These are phyloP conservation scores for Stramenopiles sp. DNA, from an alignment of 352 stramenopile genomes.

Conservation along the genomic window DNA sequence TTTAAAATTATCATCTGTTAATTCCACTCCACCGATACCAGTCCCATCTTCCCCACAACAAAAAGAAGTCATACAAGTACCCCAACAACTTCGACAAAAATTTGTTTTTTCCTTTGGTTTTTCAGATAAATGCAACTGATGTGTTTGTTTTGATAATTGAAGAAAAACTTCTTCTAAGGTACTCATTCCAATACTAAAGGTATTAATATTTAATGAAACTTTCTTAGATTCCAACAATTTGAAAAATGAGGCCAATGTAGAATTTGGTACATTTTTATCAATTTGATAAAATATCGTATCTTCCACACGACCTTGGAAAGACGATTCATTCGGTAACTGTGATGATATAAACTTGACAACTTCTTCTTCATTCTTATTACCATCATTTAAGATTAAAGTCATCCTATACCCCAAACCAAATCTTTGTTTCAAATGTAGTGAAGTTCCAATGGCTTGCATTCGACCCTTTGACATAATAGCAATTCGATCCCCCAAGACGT, in stretches of 20 bases:
- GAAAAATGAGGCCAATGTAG: constrained; percentile 32
- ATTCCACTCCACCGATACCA: too few species aligned
- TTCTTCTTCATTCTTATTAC: background rate
- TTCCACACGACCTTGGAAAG: constrained; percentile 21
- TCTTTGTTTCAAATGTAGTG: constrained; percentile 14
- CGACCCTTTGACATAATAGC: constrained; percentile 41
- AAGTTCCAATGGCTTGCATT: constrained; percentile 29
- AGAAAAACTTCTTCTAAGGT: constrained; percentile 95
- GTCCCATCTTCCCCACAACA: too few species aligned
- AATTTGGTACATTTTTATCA: constrained; percentile 19
- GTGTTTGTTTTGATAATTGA: constrained; percentile 39
- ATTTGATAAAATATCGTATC: constrained; percentile 31
- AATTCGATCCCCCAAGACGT: constrained; percentile 47
- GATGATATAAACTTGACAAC: constrained; percentile 2
- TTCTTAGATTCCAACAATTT: constrained; percentile 25
- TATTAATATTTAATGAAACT: constrained; percentile 16
- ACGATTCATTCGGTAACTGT: constrained; percentile 13
- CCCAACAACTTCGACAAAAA: too few species aligned
- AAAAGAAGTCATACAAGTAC: too few species aligned
- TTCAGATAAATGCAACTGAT: too few species aligned
- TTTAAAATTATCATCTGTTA: too few species aligned
- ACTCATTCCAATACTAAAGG: constrained; percentile 74
- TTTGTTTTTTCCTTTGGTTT: too few species aligned
- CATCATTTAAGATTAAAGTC: constrained; percentile 6
- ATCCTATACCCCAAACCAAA: constrained; percentile 15